Base-by-base conservation (phyloP, 768 basidiomycete genomes). In the Suillus spraguei region DNA sequence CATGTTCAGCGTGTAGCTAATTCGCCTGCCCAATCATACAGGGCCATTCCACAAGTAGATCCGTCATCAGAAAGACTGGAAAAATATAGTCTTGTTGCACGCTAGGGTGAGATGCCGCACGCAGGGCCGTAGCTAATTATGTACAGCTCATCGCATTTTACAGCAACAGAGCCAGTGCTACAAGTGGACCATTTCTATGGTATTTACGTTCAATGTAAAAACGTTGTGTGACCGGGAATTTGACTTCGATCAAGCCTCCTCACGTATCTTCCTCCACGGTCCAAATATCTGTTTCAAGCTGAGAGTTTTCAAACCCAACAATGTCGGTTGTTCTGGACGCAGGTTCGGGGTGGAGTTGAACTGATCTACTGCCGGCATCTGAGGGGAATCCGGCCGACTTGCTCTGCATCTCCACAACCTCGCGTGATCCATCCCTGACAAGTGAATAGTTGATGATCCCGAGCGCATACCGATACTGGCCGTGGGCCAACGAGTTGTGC, bases 391-490 rank as follows among this genome's bases (percentile, higher is more conserved):
- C 52, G 20, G 17, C 52, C 0, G 52, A 53, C 32, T 33, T 53
- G 52, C 52, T 10, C 20, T 53, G 52, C 5, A 53, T 53, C 32
- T 17, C 52, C 33, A 53, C 28, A 6, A 53, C 52, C 52, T 53
- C 52, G 17, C 52, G 32, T 33, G 20, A 53, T 33, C 52, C 32
- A 53, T 53, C 52, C 32, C 20, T 53, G 17, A 53, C 32, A 20
- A 33, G 52, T 6, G 52, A 53, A 32, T 53, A 33, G 32, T 33
- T 53, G 52, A 53, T 53, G 52, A 53, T 53, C 20, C 52, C 32
- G 17, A 53, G 32, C 5, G 52, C 52, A 53, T 53, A 53, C 17
- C 10, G 52, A 53, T 53, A 53, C 32, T n/a, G 32, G 20, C 32
- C 20, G 32, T 53, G 32, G 20, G 10, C 11, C 10, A 7, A 33